Percentiles rank a stretch among this genome's conserved stretches.
Conservation (phyloP, 371 early-diverging fungal genomes). For the Lichtheimia ornata region DNA sequence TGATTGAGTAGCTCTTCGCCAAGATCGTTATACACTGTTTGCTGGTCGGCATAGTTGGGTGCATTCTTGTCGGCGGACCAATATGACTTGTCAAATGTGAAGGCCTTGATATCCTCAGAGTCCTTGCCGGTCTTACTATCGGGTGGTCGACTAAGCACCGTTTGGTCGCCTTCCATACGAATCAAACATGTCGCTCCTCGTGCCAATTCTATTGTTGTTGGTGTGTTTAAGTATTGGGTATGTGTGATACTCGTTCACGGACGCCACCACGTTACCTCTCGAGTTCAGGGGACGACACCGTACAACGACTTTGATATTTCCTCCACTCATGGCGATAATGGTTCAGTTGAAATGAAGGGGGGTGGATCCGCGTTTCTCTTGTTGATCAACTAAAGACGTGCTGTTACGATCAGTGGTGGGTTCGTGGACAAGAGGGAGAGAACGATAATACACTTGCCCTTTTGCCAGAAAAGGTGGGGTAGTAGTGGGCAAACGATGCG, state of each 20-base stretch:
- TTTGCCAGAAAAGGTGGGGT: too few species aligned
- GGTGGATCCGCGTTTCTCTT: too few species aligned
- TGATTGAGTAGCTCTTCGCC: constrained; percentile 84
- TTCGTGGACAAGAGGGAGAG: too few species aligned
- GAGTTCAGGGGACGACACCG: constrained; percentile 77
- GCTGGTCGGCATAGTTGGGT: constrained; percentile 76
- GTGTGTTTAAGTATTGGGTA: too few species aligned
- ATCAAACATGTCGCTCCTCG: constrained; percentile 65
- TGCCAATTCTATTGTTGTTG: constrained; percentile 50
- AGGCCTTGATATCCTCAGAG: constrained; percentile 59
- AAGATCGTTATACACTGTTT: constrained; percentile 72
- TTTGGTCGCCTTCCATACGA: constrained; percentile 73
- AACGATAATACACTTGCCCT: too few species aligned
- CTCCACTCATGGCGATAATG: constrained; percentile 27
- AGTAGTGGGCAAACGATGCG: too few species aligned
- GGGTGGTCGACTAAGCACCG: constrained; percentile 61
- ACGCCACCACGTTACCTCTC: constrained; percentile 46
- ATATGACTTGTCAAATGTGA: constrained; percentile 86
- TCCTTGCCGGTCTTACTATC: constrained; percentile 41
- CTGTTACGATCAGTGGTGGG: too few species aligned
- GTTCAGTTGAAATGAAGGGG: background rate
- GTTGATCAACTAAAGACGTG: too few species aligned
- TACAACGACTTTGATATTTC: constrained; percentile 78
- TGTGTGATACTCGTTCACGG: too few species aligned
- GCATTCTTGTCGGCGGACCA: constrained; percentile 75